phyloP scores from a whole-genome alignment of 2,329 filamentous ascomycete species.

The Pyrenophora graminea region DNA sequence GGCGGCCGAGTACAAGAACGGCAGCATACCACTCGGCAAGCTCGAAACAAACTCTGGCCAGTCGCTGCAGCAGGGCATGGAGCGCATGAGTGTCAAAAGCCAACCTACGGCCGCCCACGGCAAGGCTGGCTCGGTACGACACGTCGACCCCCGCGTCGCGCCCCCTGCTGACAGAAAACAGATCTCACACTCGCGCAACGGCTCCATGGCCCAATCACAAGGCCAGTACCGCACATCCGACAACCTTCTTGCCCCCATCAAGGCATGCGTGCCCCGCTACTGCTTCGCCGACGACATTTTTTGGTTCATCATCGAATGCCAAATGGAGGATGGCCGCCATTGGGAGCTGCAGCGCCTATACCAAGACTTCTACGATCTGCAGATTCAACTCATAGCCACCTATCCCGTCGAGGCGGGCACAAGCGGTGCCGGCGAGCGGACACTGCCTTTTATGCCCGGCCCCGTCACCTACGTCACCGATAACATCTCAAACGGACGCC shows the following conservation, averaged over 20 bases:
- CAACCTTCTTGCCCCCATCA: slow-evolving; percentile 71
- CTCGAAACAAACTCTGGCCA: slow-evolving; percentile 64
- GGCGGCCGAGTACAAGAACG: slow-evolving; percentile 99
- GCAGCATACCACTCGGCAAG: slow-evolving; percentile 93
- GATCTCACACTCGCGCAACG: slow-evolving; percentile 42
- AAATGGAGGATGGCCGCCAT: slow-evolving; percentile 84
- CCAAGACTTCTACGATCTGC: slow-evolving; percentile 98
- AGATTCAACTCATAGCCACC: slow-evolving; percentile 88
- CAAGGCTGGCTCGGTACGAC: slow-evolving; percentile 40
- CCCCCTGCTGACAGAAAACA: slow-evolving; percentile 17
- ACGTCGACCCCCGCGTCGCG: slow-evolving; percentile 1
- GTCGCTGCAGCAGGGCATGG: slow-evolving; percentile 63
- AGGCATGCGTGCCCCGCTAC: slow-evolving; percentile 86
- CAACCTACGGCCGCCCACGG: slow-evolving; percentile 36
- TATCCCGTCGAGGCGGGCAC: slow-evolving; percentile 94
- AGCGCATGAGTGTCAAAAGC: slow-evolving; percentile 72
- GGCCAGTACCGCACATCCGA: slow-evolving; percentile 48
- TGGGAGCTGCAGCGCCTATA: slow-evolving; percentile 96
- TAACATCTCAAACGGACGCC: slow-evolving; percentile 88
- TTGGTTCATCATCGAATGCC: slow-evolving; percentile 95
- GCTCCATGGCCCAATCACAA: slow-evolving; percentile 42
- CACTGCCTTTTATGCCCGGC: slow-evolving; percentile 94
- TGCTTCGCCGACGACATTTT: slow-evolving; percentile 98
- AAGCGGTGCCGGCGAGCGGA: slow-evolving; percentile 72
- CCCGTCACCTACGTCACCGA: slow-evolving; percentile 98